Percentiles rank a stretch among this genome's conserved stretches.
Conservation (phyloP, 2,329 filamentous ascomycete species). For the Trichophyton simii region DNA sequence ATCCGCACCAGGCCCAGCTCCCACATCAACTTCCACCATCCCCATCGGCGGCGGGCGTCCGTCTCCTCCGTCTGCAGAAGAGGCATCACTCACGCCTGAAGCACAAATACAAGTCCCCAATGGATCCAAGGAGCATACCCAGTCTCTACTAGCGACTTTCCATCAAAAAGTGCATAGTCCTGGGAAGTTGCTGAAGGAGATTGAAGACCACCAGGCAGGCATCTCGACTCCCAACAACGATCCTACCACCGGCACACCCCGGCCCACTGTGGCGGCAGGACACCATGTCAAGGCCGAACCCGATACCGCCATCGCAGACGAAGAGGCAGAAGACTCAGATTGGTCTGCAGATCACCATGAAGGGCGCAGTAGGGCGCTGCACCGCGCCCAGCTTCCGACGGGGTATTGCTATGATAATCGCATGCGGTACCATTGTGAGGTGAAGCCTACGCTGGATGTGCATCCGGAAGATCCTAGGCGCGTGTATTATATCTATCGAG, state of each 20-base stretch:
- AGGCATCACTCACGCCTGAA: background rate
- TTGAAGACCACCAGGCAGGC: slow-evolving; percentile 10
- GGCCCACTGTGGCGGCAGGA: background rate
- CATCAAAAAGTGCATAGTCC: slow-evolving; percentile 16
- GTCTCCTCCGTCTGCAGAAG: slow-evolving; percentile 7
- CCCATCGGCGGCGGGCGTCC: slow-evolving; percentile 14
- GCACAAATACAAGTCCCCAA: background rate
- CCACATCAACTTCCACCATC: slow-evolving; percentile 4
- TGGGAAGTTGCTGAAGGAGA: slow-evolving; percentile 9
- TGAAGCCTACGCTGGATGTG: slow-evolving; percentile 54
- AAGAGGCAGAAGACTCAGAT: slow-evolving; percentile 23
- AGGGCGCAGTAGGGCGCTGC: slow-evolving; percentile 31
- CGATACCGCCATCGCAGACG: slow-evolving; percentile 25
- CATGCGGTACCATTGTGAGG: slow-evolving; percentile 91
- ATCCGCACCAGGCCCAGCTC: background rate
- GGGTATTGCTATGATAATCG: slow-evolving; percentile 82
- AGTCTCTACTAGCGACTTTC: slow-evolving; percentile 11
- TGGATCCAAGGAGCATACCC: slow-evolving; percentile 2
- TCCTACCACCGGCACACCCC: background rate
- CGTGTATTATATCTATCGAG: slow-evolving; percentile 86
- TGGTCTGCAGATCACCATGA: slow-evolving; percentile 28
- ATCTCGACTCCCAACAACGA: slow-evolving; percentile 1
- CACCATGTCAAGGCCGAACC: slow-evolving; percentile 9
- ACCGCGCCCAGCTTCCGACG: slow-evolving; percentile 47
- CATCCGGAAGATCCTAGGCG: slow-evolving; percentile 90